Percentiles rank a stretch among this genome's conserved stretches.
Evolutionary conservation across 2,329 filamentous ascomycete species (phyloP).

Genomic region (Pseudocercospora macadamiae): DNA sequence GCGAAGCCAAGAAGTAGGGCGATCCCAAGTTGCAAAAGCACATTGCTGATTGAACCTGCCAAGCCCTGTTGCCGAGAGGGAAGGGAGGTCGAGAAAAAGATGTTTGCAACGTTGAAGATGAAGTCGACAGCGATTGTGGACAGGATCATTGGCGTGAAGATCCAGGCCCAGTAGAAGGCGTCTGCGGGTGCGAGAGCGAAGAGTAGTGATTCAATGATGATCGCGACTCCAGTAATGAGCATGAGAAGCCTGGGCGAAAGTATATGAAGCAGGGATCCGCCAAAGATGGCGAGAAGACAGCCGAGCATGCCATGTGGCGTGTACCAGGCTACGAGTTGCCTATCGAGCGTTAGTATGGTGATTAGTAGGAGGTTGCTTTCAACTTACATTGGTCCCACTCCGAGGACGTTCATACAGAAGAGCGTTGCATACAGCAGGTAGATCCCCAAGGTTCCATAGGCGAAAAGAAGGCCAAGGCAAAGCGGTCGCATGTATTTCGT

Average conservation of each 20-base stretch:
- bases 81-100: slow-evolving; percentile 73
- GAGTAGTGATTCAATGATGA: slow-evolving; percentile 61
- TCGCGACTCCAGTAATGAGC: slow-evolving; percentile 63
- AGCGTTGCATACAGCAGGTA: slow-evolving; percentile 71
- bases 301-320: slow-evolving; percentile 70
- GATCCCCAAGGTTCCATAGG: slow-evolving; percentile 70
- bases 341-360: no score
- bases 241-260: slow-evolving; percentile 66
- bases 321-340: slow-evolving; percentile 68
- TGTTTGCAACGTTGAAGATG: slow-evolving; percentile 72
- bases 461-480: slow-evolving; percentile 62
- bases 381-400: slow-evolving; percentile 55
- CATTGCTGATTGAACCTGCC: slow-evolving; percentile 72
- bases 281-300: slow-evolving; percentile 63
- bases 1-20: slow-evolving; percentile 71
- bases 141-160: slow-evolving; percentile 72
- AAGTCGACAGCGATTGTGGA: slow-evolving; percentile 75
- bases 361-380: no score
- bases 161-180: slow-evolving; percentile 70
- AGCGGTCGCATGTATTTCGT: slow-evolving; percentile 71
- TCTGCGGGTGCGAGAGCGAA: slow-evolving; percentile 64
- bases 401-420: slow-evolving; percentile 66
- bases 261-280: slow-evolving; percentile 69
- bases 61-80: slow-evolving; percentile 69
- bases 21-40: slow-evolving; percentile 70